A percentile compares a stretch with the other conserved stretches of the same genome.
These are phyloP conservation scores for Bipolaris bicolor DNA, from an alignment of 2,329 filamentous ascomycete species.

Conservation along the genomic window DNA sequence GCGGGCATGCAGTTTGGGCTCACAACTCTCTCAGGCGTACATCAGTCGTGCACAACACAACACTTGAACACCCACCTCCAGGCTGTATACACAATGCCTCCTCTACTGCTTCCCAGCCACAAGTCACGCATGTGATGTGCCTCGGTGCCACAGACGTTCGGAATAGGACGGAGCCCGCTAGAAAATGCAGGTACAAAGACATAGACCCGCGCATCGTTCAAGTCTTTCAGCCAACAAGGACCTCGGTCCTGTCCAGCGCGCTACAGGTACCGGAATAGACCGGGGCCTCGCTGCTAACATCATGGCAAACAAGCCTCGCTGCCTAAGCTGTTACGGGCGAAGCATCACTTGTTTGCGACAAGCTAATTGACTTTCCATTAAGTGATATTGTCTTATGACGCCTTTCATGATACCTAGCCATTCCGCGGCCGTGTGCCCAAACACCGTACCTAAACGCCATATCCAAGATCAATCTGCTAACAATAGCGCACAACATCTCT, in stretches of 20 bases:
- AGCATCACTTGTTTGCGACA: constrained; percentile 1
- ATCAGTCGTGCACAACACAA: background rate
- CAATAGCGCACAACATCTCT: background rate
- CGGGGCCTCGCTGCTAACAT: constrained; percentile 5
- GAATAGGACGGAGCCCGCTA: constrained; percentile 8
- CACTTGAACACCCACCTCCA: background rate
- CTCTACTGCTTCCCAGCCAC: background rate
- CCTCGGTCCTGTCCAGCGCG: constrained; percentile 4
- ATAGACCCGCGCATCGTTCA: constrained; percentile 3
- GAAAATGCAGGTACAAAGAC: constrained; percentile 15
- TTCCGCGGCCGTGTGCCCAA: constrained; percentile 46
- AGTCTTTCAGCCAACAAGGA: constrained; percentile 5
- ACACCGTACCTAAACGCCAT: constrained; percentile 33
- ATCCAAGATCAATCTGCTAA: constrained; percentile 7
- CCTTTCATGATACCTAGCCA: constrained; percentile 25
- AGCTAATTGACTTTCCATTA: constrained; percentile 13
- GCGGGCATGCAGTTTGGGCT: background rate
- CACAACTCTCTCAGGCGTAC: background rate
- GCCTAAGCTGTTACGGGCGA: background rate
- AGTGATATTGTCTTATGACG: constrained; percentile 34
- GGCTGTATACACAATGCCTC: background rate
- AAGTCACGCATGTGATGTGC: background rate
- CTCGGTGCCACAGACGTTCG: constrained; percentile 11
- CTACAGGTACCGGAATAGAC: constrained; percentile 10
- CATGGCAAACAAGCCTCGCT: background rate